These are phyloP conservation scores for Pisolithus marmoratus DNA, from an alignment of 768 basidiomycete species.

Conservation along the genomic window DNA sequence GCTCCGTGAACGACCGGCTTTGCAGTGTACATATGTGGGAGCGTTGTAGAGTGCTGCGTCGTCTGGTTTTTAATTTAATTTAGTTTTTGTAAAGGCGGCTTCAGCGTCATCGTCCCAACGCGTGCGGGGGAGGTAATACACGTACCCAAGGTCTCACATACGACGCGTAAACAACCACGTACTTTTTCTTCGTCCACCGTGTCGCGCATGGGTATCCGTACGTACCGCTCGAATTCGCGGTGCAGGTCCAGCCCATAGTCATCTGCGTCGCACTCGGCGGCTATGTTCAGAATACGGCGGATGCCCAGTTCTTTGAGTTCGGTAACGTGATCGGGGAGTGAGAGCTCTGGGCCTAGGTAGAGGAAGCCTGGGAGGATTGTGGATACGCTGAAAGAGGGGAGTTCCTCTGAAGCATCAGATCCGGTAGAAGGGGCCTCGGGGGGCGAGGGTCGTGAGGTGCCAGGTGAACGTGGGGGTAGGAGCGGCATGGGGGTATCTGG, in stretches of 20 bases:
- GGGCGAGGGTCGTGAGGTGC: conserved; percentile 57
- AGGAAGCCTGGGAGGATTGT: conserved; percentile 89
- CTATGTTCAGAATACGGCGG: conserved; percentile 85
- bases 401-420: conserved; percentile 34
- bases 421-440: conserved; percentile 18
- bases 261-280: conserved; percentile 79
- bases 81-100: not conserved
- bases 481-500: conserved; percentile 32
- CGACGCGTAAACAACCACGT: conserved; percentile 71
- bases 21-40: conserved; percentile 93
- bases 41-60: conserved; percentile 87
- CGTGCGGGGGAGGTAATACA: conserved; percentile 8
- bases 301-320: conserved; percentile 74
- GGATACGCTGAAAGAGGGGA: conserved; percentile 73
- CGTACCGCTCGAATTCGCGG: conserved; percentile 76
- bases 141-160: conserved; percentile 83
- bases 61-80: conserved; percentile 43
- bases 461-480: conserved; percentile 41
- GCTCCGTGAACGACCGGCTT: conserved; percentile 91
- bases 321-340: conserved; percentile 64
- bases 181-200: conserved; percentile 94
- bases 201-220: conserved; percentile 89
- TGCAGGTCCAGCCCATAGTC: conserved; percentile 66
- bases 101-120: conserved; percentile 1
- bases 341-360: conserved; percentile 86